Conservation (phyloP, 2,329 filamentous ascomycete genomes). For the Aspergillus pseudoglaucus region DNA sequence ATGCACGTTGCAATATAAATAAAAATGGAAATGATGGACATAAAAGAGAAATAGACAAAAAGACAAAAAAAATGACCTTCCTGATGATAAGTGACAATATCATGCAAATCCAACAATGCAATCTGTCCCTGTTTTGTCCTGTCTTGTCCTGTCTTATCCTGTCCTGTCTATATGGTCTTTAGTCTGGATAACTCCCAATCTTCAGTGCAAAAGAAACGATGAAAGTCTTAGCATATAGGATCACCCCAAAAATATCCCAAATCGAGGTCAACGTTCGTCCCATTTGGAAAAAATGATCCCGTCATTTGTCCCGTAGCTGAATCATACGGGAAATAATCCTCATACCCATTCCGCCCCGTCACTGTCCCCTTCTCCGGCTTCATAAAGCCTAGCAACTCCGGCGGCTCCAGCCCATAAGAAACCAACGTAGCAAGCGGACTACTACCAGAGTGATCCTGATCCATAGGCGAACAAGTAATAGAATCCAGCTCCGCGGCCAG, state of each 20-base stretch:
- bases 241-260: constrained; percentile 28
- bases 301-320: constrained; percentile 30
- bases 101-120: background rate
- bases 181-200: background rate
- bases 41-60: background rate
- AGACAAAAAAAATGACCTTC: too few species aligned
- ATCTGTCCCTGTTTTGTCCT: background rate
- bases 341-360: constrained; percentile 17
- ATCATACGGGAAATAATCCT: constrained; percentile 29
- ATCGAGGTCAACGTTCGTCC: constrained; percentile 24
- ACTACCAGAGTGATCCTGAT: constrained; percentile 16
- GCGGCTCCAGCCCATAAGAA: constrained; percentile 16
- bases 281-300: constrained; percentile 31
- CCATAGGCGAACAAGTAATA: constrained; percentile 20
- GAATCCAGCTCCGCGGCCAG: constrained; percentile 16
- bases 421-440: constrained; percentile 15
- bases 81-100: background rate
- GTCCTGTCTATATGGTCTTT: background rate
- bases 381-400: constrained; percentile 22
- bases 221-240: constrained; percentile 16
- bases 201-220: background rate
- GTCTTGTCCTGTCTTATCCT: too few species aligned
- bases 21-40: background rate
- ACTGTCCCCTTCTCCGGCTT: constrained; percentile 19
- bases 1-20: background rate